Evolutionary conservation across 1,284 basidiomycete species (phyloP), one percentile per base, ranked within the genome.

Genomic region (Ceratobasidium sp.): DNA sequence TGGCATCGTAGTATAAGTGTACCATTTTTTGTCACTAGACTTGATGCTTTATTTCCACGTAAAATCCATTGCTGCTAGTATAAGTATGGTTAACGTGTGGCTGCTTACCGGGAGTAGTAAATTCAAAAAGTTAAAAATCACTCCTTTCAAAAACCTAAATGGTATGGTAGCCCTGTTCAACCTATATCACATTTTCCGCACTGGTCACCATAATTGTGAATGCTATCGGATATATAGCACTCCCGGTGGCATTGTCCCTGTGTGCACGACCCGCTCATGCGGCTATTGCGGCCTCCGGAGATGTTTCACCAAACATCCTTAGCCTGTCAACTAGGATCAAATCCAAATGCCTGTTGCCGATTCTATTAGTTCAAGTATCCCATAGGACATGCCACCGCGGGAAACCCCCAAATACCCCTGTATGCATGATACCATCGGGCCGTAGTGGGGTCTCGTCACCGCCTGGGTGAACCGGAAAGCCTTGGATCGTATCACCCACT

Each of bases 121-220:
- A 7, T 35, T 22, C 32, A 20, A 2, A n/a, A 17, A 32, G 31
- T 55, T 35, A 17, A 25, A 49, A 34, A 50, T 35, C 32, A 54
- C 20, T 20, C 62, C 62, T 43, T 65, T 65, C 47, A 53, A 42
- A 29, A 53, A 50, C 49, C 17, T 17, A 54, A 53, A 38, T 27
- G 50, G 62, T 50, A 34, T 65, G 38, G 62, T 40, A 40, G 54
- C 15, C 22, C 34, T 27, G 12, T 27, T 27, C 12, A 15, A 42
- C 22, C 20, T 34, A 65, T 65, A 65, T 65, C 62, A 65, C 29
- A 65, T 53, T 43, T 65, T 38, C 12, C n/a, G n/a, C n/a, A n/a
- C n/a, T n/a, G n/a, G 17, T 12, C 25, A 32, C 27, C 4, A 47
- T 47, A 49, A 62, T 17, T 40, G 20, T 35, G 32, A 31, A 25